Evolutionary conservation across 352 stramenopile genomes (phyloP), one percentile per base, ranked within the genome.

Genomic region (Phytophthora constricta): DNA sequence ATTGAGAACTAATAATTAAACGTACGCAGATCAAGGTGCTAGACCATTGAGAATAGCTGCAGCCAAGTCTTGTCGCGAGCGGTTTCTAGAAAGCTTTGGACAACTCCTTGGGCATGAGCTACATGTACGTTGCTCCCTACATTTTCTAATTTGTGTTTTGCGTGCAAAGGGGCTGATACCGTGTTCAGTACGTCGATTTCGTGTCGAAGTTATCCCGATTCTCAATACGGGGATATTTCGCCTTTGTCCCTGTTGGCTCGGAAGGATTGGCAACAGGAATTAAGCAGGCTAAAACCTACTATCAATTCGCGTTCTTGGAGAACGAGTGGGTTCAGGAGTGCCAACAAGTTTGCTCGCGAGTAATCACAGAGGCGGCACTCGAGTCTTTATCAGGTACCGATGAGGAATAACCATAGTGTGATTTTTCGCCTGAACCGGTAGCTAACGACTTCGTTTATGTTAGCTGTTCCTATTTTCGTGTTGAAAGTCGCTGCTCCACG

Each of bases 391-490:
- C 76, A n/a, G 70, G 83, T 91, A 65, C 3, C 51, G 4, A n/a
- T 63, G 5, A 31, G 57, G n/a, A n/a, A n/a, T n/a, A n/a, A n/a
- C n/a, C n/a, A n/a, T n/a, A 4, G 8, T 53, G 23, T 25, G 2
- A 3, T 43, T 54, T 31, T n/a, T 11, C 14, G 48, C n/a, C 28
- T 42, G 37, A 1, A 45, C 4, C n/a, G 23, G 16, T 25, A 37
- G 5, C 46, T 57, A 7, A 62, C 25, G 34, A 58, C 33, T n/a
- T n/a, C 9, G 26, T 2, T 25, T 28, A 22, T 45, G 42, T 48
- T 27, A 95, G 87, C 77, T 10, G 88, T 93, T 33, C 84, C 82
- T 13, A 87, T 94, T 34, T 90, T 92, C 54, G 77, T 96, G 7
- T 45, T 94, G 52, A 92, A 93, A 66, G 48, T 96, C 17, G 45